These are phyloP conservation scores for Sindora glabra DNA, from an alignment of 306 rosid species.

Conservation along the genomic window DNA sequence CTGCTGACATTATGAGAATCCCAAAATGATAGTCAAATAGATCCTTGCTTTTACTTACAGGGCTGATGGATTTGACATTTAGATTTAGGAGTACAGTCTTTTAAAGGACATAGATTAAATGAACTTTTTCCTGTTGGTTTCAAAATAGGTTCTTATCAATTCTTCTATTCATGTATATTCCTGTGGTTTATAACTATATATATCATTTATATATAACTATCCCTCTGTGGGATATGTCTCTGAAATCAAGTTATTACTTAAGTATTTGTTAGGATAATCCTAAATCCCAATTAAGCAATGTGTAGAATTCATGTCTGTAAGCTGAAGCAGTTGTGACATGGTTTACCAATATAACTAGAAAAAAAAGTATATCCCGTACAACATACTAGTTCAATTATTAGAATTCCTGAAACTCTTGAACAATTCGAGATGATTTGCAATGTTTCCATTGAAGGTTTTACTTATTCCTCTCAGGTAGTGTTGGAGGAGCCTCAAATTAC, in stretches of 20 bases:
- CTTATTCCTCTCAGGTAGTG: neutral
- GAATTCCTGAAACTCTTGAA: neutral
- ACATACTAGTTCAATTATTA: neutral
- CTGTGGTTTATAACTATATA: neutral
- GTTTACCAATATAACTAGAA: neutral
- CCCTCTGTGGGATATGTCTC: neutral
- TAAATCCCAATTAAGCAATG: too few species aligned
- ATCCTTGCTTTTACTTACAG: too few species aligned
- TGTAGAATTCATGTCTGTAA: too few species aligned
- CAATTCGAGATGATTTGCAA: neutral
- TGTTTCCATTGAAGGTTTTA: neutral
- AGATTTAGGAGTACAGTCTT: neutral
- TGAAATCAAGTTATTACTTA: neutral
- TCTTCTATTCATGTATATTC: neutral
- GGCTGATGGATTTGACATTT: too few species aligned
- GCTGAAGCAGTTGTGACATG: too few species aligned
- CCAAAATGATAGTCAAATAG: too few species aligned
- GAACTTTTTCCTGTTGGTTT: neutral
- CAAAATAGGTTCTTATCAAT: neutral
- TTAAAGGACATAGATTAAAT: neutral
- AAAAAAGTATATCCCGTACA: neutral
- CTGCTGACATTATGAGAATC: too few species aligned
- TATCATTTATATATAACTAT: neutral
- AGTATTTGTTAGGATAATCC: too few species aligned
- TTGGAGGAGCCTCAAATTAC: neutral